These are phyloP conservation scores for Asclepias syriaca DNA, from an alignment of 257 asterid species.

Conservation along the genomic window DNA sequence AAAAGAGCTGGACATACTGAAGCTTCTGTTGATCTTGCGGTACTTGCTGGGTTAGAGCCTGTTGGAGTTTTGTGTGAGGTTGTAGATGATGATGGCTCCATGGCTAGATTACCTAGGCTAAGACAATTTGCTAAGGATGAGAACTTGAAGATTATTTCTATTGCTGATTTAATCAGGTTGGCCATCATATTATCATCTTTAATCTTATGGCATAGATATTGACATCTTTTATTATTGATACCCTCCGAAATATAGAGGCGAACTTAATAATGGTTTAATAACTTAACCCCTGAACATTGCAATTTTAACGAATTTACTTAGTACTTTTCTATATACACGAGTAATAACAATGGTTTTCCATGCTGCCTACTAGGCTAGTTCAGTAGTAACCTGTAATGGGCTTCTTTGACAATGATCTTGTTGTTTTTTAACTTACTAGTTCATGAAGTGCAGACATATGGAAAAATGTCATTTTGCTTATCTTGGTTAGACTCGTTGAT, in stretches of 20 bases:
- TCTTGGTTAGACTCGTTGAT: not conserved
- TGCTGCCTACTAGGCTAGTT: not conserved
- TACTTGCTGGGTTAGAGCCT: conserved; percentile 82
- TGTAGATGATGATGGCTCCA: conserved; percentile 98
- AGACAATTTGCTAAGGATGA: conserved; percentile 57
- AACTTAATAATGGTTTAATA: not conserved
- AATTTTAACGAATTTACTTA: not conserved
- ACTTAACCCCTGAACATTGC: not conserved
- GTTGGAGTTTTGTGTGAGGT: conserved; percentile 87
- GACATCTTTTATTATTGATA: not conserved
- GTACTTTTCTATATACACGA: not conserved
- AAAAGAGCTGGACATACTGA: conserved; percentile 99
- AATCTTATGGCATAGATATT: not conserved
- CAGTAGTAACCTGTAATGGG: not conserved
- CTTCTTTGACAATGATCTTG: not conserved
- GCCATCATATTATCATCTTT: conserved; percentile 2
- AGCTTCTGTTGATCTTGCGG: conserved; percentile 88
- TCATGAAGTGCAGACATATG: not conserved
- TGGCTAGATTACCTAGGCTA: conserved; percentile 94
- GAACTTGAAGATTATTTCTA: conserved; percentile 69
- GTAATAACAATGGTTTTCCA: not conserved
- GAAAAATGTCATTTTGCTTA: not conserved
- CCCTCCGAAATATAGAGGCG: not conserved
- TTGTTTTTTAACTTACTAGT: not conserved
- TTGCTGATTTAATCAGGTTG: conserved; percentile 91